Evolutionary conservation across 345 rosid genomes (phyloP).

Genomic region (Brassica rapa): DNA sequence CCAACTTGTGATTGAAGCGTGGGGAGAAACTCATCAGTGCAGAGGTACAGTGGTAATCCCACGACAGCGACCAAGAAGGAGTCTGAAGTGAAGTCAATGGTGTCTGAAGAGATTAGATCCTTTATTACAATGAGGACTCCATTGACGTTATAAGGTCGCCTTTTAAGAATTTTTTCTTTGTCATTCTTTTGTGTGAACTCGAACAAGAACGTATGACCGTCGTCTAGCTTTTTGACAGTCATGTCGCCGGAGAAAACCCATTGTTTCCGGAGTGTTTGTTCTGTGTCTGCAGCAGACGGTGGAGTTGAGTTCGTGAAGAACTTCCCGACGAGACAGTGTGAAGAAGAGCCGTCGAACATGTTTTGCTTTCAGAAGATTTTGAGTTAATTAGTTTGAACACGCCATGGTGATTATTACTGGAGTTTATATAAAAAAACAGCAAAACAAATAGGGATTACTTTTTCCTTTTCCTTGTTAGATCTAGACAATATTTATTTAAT

Average conservation of each 20-base stretch:
- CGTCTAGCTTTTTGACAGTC: background rate
- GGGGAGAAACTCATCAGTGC: background rate
- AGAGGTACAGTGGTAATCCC: slow-evolving; percentile 18
- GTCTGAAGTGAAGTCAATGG: slow-evolving; percentile 22
- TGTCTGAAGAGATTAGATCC: background rate
- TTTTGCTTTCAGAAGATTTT: background rate
- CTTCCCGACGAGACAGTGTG: slow-evolving; percentile 22
- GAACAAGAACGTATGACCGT: slow-evolving; percentile 21
- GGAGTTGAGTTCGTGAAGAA: slow-evolving; percentile 25
- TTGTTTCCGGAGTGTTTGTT: slow-evolving; percentile 22
- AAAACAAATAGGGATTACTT: background rate
- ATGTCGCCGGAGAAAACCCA: slow-evolving; percentile 26
- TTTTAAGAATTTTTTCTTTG: background rate
- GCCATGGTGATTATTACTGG: background rate
- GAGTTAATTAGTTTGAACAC: background rate
- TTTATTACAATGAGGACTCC: slow-evolving; percentile 27
- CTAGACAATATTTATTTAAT: background rate
- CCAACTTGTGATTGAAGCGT: background rate
- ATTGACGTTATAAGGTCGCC: background rate
- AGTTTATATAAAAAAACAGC: background rate
- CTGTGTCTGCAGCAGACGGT: slow-evolving; percentile 14
- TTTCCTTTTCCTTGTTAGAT: background rate
- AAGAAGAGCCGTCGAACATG: slow-evolving; percentile 14
- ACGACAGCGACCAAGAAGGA: background rate
- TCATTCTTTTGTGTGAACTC: slow-evolving; percentile 10